Conservation (phyloP, 805 yeast genomes). For the Pichia cephalocereana region DNA sequence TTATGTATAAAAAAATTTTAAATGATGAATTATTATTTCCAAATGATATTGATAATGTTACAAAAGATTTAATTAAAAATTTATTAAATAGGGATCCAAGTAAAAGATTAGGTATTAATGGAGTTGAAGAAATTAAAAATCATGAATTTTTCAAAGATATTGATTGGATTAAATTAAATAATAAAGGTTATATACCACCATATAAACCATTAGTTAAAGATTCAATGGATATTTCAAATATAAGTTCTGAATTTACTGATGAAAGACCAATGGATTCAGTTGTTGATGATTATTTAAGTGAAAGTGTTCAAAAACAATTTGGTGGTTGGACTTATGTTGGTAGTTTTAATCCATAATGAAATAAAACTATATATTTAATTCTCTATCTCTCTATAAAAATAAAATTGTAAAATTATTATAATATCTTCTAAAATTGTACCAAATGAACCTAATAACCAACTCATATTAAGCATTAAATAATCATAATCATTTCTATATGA, state of each 20-base stretch:
- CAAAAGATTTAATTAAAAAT: slow-evolving; percentile 67
- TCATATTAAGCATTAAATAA: slow-evolving; percentile 52
- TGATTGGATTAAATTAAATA: slow-evolving; percentile 77
- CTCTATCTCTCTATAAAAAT: slow-evolving; percentile 33
- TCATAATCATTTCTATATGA: slow-evolving; percentile 52
- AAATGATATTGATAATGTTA: slow-evolving; percentile 74
- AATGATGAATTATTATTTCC: slow-evolving; percentile 89
- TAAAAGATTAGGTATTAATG: slow-evolving; percentile 65
- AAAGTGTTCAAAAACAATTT: slow-evolving; percentile 93
- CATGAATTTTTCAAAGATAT: slow-evolving; percentile 84
- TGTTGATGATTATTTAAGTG: slow-evolving; percentile 85
- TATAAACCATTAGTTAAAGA: slow-evolving; percentile 86
- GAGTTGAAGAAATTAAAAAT: slow-evolving; percentile 73
- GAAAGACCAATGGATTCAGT: slow-evolving; percentile 94
- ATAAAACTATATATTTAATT: background rate
- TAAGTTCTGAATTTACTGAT: slow-evolving; percentile 83
- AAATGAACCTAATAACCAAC: slow-evolving; percentile 73
- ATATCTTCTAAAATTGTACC: slow-evolving; percentile 70
- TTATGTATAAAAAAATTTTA: slow-evolving; percentile 89
- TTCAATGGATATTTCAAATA: slow-evolving; percentile 84
- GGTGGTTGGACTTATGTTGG: slow-evolving; percentile 99
- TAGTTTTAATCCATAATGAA: slow-evolving; percentile 13
- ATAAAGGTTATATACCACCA: slow-evolving; percentile 90
- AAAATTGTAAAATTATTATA: slow-evolving; percentile 59
- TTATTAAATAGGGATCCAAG: slow-evolving; percentile 80